phyloP scores from a whole-genome alignment of 108 stramenopile species.

The Cyclostephanos tholiformis region DNA sequence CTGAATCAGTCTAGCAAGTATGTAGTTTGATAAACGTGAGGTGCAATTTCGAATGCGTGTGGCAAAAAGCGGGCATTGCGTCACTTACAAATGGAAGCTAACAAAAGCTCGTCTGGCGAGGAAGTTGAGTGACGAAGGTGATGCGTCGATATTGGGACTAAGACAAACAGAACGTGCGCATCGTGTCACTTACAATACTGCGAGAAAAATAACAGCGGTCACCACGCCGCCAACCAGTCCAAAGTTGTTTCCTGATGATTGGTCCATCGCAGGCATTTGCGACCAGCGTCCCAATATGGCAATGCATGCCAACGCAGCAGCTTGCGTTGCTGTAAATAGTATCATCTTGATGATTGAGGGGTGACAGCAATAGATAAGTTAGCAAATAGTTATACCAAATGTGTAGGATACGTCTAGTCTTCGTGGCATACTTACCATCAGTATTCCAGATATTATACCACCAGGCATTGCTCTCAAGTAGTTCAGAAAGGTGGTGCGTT shows the following conservation, averaged over 20 bases:
- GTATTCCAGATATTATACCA: slow-evolving; percentile 50
- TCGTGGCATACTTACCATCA: slow-evolving; percentile 23
- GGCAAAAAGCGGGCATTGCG: not conserved
- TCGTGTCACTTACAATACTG: slow-evolving; percentile 23
- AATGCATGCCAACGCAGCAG: slow-evolving; percentile 56
- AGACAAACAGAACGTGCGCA: not conserved
- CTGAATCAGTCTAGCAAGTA: slow-evolving; percentile 55
- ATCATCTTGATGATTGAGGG: slow-evolving; percentile 20
- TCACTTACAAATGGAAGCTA: slow-evolving; percentile 4
- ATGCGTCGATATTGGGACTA: not conserved
- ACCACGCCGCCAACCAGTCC: slow-evolving; percentile 56
- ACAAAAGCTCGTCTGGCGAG: not conserved
- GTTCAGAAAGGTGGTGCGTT: slow-evolving; percentile 64
- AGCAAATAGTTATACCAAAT: not conserved
- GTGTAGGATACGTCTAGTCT: not conserved
- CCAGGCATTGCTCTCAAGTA: slow-evolving; percentile 77
- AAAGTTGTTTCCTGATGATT: slow-evolving; percentile 52
- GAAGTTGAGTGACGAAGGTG: slow-evolving; percentile 1
- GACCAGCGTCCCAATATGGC: slow-evolving; percentile 73
- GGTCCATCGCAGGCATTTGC: slow-evolving; percentile 49
- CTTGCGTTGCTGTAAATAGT: slow-evolving; percentile 69
- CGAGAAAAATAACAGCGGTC: slow-evolving; percentile 48
- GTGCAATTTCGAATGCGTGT: not conserved
- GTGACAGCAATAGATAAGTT: not conserved
- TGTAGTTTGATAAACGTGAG: slow-evolving; percentile 31